Conservation (phyloP, 2,329 filamentous ascomycete species). For the Clarireedia hainanense region DNA sequence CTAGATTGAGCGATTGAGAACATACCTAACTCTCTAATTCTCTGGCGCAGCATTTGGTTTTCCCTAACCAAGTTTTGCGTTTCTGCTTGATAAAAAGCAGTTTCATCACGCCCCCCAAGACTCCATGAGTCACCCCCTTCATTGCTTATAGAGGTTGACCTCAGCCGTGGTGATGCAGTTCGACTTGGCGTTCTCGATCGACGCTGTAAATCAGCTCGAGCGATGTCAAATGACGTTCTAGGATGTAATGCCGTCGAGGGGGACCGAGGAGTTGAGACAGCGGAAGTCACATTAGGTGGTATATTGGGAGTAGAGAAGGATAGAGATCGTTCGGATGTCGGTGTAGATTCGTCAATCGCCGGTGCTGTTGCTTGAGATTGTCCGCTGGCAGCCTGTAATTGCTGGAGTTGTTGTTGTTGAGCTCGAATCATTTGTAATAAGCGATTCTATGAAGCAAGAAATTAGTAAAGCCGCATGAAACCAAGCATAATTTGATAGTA, state of each 20-base stretch:
- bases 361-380: constrained; percentile 34
- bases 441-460: constrained; percentile 48
- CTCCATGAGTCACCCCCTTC: constrained; percentile 52
- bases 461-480: too few species aligned
- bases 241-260: constrained; percentile 35
- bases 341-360: constrained; percentile 33
- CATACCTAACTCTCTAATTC: constrained; percentile 66
- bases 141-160: constrained; percentile 49
- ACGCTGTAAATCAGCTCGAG: constrained; percentile 45
- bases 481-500: too few species aligned
- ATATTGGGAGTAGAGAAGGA: constrained; percentile 34
- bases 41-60: constrained; percentile 73
- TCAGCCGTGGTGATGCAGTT: constrained; percentile 45
- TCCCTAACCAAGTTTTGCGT: constrained; percentile 70
- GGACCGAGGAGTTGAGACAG: constrained; percentile 43
- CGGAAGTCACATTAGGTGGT: constrained; percentile 31
- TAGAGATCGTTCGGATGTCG: constrained; percentile 39
- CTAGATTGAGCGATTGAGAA: not conserved
- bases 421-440: constrained; percentile 69
- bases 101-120: constrained; percentile 62
- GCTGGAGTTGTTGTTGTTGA: constrained; percentile 63
- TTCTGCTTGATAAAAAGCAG: constrained; percentile 74
- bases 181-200: constrained; percentile 53
- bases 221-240: constrained; percentile 52
- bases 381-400: constrained; percentile 40